Evolutionary conservation across 331 rosid species (phyloP).

Genomic region (Cydonia oblonga): DNA sequence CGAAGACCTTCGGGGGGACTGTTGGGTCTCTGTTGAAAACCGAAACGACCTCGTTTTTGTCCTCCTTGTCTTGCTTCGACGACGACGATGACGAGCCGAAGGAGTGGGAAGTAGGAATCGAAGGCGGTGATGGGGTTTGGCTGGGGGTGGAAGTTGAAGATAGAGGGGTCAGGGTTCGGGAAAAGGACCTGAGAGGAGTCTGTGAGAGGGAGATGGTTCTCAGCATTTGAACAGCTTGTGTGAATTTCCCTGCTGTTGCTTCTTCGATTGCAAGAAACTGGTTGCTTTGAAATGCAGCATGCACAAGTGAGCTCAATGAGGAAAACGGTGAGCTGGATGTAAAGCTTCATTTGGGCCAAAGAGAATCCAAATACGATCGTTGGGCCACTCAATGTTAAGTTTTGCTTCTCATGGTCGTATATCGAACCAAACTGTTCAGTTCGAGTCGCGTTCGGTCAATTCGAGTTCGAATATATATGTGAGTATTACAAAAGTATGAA

Average conservation of each 20-base stretch:
- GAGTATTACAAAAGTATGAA: too few relatives aligned
- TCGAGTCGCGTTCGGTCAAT: too few relatives aligned
- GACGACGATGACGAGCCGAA: slow-evolving; percentile 12
- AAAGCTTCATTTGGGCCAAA: background rate
- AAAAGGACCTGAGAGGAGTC: slow-evolving; percentile 14
- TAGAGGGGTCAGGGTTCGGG: slow-evolving; percentile 9
- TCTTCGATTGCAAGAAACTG: background rate
- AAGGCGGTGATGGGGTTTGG: background rate
- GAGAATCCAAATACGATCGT: background rate
- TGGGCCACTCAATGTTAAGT: background rate
- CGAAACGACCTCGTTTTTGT: slow-evolving; percentile 10
- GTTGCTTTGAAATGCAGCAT: background rate
- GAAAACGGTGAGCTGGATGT: background rate
- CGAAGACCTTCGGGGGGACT: too few relatives aligned
- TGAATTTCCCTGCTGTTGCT: background rate
- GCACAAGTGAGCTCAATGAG: background rate
- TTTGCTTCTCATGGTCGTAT: too few relatives aligned
- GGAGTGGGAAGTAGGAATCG: slow-evolving; percentile 8
- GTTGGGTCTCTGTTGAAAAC: slow-evolving; percentile 29
- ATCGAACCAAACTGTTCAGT: too few relatives aligned
- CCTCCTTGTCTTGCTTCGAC: slow-evolving; percentile 30
- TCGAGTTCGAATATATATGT: too few relatives aligned
- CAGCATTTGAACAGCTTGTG: slow-evolving; percentile 23
- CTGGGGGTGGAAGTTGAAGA: background rate
- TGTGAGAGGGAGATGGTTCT: slow-evolving; percentile 17